Evolutionary conservation across 2,329 filamentous ascomycete species (phyloP).

Genomic region (Didymella keratinophila): DNA sequence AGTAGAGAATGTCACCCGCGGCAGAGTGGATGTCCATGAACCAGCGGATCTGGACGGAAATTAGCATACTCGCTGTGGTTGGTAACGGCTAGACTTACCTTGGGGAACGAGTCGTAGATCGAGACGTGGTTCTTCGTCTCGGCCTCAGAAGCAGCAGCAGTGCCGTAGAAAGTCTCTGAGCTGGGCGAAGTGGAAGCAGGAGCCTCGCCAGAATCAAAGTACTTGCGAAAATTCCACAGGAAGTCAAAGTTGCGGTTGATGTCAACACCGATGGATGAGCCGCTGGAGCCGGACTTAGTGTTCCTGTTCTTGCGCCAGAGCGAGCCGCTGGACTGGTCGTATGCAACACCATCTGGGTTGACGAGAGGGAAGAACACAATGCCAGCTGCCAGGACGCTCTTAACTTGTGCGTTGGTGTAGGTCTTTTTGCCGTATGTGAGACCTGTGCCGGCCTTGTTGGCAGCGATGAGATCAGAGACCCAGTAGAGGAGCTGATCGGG

Average conservation of each 20-base stretch:
- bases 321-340: conserved; percentile 44
- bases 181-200: conserved; percentile 56
- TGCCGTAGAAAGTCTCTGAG: conserved; percentile 61
- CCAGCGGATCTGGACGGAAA: conserved; percentile 55
- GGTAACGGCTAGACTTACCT: conserved; percentile 19
- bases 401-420: conserved; percentile 63
- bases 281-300: conserved; percentile 50
- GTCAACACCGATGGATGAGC: conserved; percentile 42
- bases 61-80: neutral
- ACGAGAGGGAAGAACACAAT: conserved; percentile 60
- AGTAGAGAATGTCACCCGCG: conserved; percentile 62
- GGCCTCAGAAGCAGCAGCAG: conserved; percentile 62
- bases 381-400: conserved; percentile 60
- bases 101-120: conserved; percentile 59
- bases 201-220: conserved; percentile 51
- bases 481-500: conserved; percentile 67
- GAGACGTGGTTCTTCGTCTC: conserved; percentile 65
- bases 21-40: conserved; percentile 67
- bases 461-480: conserved; percentile 64
- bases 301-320: conserved; percentile 51
- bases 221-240: conserved; percentile 62
- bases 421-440: conserved; percentile 61
- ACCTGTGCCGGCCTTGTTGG: conserved; percentile 59
- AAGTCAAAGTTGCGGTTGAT: conserved; percentile 59
- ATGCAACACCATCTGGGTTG: conserved; percentile 48